phyloP scores from a whole-genome alignment of 345 rosid species.

The Hypericum androsaemum region DNA sequence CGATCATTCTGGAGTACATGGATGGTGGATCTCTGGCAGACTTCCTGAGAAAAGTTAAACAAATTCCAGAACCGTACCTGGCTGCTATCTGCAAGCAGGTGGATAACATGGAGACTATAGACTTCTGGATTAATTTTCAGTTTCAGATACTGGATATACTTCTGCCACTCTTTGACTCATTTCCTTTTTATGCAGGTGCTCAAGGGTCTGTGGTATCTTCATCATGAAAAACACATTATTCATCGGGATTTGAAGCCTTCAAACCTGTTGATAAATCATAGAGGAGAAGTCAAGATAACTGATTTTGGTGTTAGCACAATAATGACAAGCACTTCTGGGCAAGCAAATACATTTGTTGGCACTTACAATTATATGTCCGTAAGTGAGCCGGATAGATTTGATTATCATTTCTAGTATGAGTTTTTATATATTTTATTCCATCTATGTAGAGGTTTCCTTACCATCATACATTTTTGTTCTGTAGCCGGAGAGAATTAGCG shows the following conservation, averaged over 20 bases:
- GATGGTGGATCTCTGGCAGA: conserved; percentile 88
- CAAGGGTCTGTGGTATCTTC: conserved; percentile 67
- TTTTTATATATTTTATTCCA: neutral
- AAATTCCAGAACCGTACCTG: conserved; percentile 62
- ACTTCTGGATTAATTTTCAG: too few relatives aligned
- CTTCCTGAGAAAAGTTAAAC: conserved; percentile 52
- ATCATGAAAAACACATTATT: conserved; percentile 73
- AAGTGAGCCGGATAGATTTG: conserved; percentile 26
- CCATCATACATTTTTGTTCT: conserved; percentile 4
- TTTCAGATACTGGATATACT: neutral
- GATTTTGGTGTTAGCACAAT: conserved; percentile 93
- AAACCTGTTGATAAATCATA: conserved; percentile 75
- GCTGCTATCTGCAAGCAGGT: conserved; percentile 87
- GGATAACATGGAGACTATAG: conserved; percentile 5
- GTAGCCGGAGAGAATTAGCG: conserved; percentile 93
- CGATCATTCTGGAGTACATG: conserved; percentile 89
- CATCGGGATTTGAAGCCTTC: conserved; percentile 88
- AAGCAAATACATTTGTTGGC: conserved; percentile 74
- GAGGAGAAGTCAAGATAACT: conserved; percentile 92
- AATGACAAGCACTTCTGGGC: conserved; percentile 68
- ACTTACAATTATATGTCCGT: conserved; percentile 88
- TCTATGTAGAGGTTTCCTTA: too few relatives aligned
- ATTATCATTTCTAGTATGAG: neutral
- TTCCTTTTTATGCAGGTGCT: conserved; percentile 47
- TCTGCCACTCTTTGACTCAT: neutral